These are phyloP conservation scores for Dactylonectria estremocensis DNA, from an alignment of 2,329 filamentous ascomycete species.

Conservation along the genomic window DNA sequence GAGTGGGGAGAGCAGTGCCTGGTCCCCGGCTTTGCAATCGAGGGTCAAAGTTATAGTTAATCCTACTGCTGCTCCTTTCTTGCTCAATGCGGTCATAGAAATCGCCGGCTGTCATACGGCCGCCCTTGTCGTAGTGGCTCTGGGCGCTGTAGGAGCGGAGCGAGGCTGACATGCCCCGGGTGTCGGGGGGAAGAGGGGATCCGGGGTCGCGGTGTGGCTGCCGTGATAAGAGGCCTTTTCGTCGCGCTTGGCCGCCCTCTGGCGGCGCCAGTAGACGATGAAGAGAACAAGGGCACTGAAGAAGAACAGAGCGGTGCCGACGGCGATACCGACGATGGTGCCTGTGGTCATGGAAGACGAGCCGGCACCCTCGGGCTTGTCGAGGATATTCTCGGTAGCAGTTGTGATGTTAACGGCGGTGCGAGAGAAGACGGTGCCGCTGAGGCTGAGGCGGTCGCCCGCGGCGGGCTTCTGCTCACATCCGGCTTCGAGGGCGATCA, in stretches of 20 bases:
- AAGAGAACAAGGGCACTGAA: slow-evolving; percentile 61
- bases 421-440: slow-evolving; percentile 59
- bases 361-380: slow-evolving; percentile 45
- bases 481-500: slow-evolving; percentile 63
- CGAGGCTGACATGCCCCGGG: slow-evolving; percentile 15
- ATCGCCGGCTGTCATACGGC: slow-evolving; percentile 52
- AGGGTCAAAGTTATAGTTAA: slow-evolving; percentile 50
- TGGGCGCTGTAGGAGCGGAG: slow-evolving; percentile 23
- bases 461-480: slow-evolving; percentile 61
- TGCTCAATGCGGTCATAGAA: slow-evolving; percentile 59
- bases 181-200: slow-evolving; percentile 39
- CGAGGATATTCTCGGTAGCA: slow-evolving; percentile 44
- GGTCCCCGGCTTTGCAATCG: slow-evolving; percentile 40
- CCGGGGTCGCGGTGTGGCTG: slow-evolving; percentile 36
- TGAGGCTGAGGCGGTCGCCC: slow-evolving; percentile 58
- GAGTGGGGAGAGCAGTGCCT: slow-evolving; percentile 59
- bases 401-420: slow-evolving; percentile 59
- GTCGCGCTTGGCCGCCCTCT: slow-evolving; percentile 47
- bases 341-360: slow-evolving; percentile 59
- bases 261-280: slow-evolving; percentile 63
- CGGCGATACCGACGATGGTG: slow-evolving; percentile 68
- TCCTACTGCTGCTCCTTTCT: slow-evolving; percentile 31
- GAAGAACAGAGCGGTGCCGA: slow-evolving; percentile 62
- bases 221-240: slow-evolving; percentile 31
- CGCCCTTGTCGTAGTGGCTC: slow-evolving; percentile 36